Evolutionary conservation across 192 early-diverging fungal genomes (phyloP), one percentile per base, ranked within the genome.

Genomic region (Paraglomus brasilianum): DNA sequence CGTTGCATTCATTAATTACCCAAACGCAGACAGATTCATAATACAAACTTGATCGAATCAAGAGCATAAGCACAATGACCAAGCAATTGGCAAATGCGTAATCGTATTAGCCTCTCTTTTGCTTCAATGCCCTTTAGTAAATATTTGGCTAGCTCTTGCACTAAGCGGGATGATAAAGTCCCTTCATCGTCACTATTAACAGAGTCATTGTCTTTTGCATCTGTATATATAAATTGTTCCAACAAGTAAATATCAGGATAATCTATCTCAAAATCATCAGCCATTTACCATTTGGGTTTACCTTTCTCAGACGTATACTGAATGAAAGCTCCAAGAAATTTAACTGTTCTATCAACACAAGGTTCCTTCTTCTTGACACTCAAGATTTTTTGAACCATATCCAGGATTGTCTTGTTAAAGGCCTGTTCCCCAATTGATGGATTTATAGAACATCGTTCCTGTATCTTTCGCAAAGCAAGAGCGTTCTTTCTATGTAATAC

Each of bases 341-440:
- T 84, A 64, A 93, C 77, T 2, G 90, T 80, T 55, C 87, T 77
- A 47, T 95, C 92, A 0, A 85, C 90, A 42, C 81, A 78, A 1
- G 84, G 74, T 71, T 91, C 85, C 43, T 86, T 85, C 75, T 88
- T 91, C 72, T 90, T 91, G 42, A 92, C 77, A 19, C 84, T 83
- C 9, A 95, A 75, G 6, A 93, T 78, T 41, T 88, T 91, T 74
- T 91, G 89, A 11, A 95, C 75, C 74, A 92, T 93, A 61, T 87
- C 82, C n/a, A 88, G 79, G 71, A 91, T 84, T 74, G 92, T 90
- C 38, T 86, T 74, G 61, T 89, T 89, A 74, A 95, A 89, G 14
- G 77, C 80, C n/a, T 73, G 71, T 65, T 93, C 91, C 36, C 86
- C 89, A 6, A 72, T 45, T 19, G 41, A 47, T 77, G 63, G 21